Base-by-base conservation (phyloP, 2,329 filamentous ascomycete species). In the Cladosporium oxysporum region DNA sequence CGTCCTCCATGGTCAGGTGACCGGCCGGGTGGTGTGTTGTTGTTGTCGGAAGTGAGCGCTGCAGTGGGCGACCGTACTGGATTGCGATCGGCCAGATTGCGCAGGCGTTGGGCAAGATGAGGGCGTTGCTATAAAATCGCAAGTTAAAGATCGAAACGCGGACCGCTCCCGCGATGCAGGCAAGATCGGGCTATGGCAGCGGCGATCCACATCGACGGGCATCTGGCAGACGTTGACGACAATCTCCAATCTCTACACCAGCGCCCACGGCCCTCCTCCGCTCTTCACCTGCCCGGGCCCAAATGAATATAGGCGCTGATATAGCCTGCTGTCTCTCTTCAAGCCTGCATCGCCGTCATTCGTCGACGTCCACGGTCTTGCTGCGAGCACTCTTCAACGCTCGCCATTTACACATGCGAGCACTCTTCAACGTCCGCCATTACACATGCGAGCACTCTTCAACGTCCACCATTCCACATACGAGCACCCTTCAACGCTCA, bases 1-100 rank as follows among this genome's bases (percentile, higher is more conserved):
- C 75, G 68, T 76, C 74, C 35, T 60, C 62, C 65, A 65, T 67
- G 61, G 61, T 63, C 61, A 63, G 61, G 61, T 63, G 61, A 63
- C 61, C 61, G 11, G 47, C 18, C 50, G 49, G 50, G 35, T 63
- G 50, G 50, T 63, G 61, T 57, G 26, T 29, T 26, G 26, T 37
- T 29, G 61, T 12, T 33, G 33, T 63, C 50, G 49, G 23, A 14
- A 47, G 10, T 47, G 50, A 37, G 44, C 59, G 50, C 50, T 62
- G 33, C 61, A 31, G 61, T 63, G 61, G 26, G 50, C 61, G 61
- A 26, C 33, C 35, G 59, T n/a, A 37, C 41, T 26, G 61, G 50
- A 57, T 63, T 57, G 50, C 50, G 61, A 57, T 63, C 61, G 61
- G 28, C 61, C 61, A 63, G 61, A 63, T 63, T 63, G 61, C 61